These are phyloP conservation scores for Penicillium paradoxum DNA, from an alignment of 495 filamentous ascomycete genomes.

Conservation along the genomic window DNA sequence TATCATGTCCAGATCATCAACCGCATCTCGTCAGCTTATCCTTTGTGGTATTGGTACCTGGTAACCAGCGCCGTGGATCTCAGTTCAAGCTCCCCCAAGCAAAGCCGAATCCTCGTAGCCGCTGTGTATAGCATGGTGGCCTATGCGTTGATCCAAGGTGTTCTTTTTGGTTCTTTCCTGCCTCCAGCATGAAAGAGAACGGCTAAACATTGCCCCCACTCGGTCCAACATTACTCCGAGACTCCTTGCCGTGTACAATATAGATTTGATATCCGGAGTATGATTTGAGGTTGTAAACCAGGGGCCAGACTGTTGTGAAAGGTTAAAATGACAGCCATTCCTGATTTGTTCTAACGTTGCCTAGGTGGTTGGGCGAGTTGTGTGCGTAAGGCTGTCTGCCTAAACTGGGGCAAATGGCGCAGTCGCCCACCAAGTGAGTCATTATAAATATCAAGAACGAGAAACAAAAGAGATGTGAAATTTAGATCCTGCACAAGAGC, in stretches of 20 bases:
- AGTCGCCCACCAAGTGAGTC: background rate
- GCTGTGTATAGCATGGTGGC: slow-evolving; percentile 65
- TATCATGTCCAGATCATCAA: slow-evolving; percentile 95
- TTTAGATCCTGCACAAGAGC: background rate
- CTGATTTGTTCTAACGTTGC: too few relatives aligned
- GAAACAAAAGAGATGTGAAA: background rate
- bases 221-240: background rate
- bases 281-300: background rate
- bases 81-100: slow-evolving; percentile 16
- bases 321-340: background rate
- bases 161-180: slow-evolving; percentile 85
- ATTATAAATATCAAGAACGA: background rate
- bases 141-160: slow-evolving; percentile 77
- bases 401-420: slow-evolving; percentile 6
- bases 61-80: slow-evolving; percentile 36
- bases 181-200: slow-evolving; percentile 63
- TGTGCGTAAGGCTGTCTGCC: slow-evolving; percentile 16
- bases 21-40: slow-evolving; percentile 81
- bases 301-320: background rate
- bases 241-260: background rate
- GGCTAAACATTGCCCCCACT: background rate
- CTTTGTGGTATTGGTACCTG: slow-evolving; percentile 84
- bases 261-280: background rate
- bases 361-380: slow-evolving; percentile 1
- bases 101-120: slow-evolving; percentile 19